These are phyloP conservation scores for Teunomyces atbi DNA, from an alignment of 805 yeast genomes.

Conservation along the genomic window DNA sequence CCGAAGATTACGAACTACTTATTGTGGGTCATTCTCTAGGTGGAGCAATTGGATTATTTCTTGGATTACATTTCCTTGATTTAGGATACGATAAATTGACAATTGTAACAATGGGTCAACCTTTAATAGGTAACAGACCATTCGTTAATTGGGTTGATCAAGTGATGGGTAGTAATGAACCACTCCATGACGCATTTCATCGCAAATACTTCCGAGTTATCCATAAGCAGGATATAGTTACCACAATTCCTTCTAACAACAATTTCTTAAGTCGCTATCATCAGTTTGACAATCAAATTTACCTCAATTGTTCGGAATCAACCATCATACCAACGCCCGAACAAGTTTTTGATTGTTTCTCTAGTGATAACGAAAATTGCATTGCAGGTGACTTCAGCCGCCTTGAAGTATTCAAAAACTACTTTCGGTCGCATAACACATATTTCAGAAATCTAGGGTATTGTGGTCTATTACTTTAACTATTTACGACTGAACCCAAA, in stretches of 20 bases:
- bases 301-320: slow-evolving; percentile 22
- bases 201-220: slow-evolving; percentile 22
- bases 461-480: slow-evolving; percentile 6
- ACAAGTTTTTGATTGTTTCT: slow-evolving; percentile 33
- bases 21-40: slow-evolving; percentile 37
- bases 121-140: slow-evolving; percentile 39
- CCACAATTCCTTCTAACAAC: slow-evolving; percentile 26
- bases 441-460: slow-evolving; percentile 37
- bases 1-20: slow-evolving; percentile 13
- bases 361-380: slow-evolving; percentile 27
- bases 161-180: slow-evolving; percentile 28
- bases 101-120: slow-evolving; percentile 45
- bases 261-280: slow-evolving; percentile 19
- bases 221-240: slow-evolving; percentile 26
- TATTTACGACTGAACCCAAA: slow-evolving; percentile 28
- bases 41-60: slow-evolving; percentile 38
- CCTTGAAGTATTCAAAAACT: slow-evolving; percentile 7
- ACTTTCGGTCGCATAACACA: slow-evolving; percentile 33
- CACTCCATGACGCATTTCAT: slow-evolving; percentile 17
- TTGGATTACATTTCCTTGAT: slow-evolving; percentile 36
- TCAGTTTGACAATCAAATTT: slow-evolving; percentile 39
- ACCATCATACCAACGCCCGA: slow-evolving; percentile 22
- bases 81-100: slow-evolving; percentile 29
- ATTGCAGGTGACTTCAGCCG: slow-evolving; percentile 29
- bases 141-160: slow-evolving; percentile 37